phyloP scores from a whole-genome alignment of 2,329 filamentous ascomycete genomes.

The Colletotrichum cordylinicola region DNA sequence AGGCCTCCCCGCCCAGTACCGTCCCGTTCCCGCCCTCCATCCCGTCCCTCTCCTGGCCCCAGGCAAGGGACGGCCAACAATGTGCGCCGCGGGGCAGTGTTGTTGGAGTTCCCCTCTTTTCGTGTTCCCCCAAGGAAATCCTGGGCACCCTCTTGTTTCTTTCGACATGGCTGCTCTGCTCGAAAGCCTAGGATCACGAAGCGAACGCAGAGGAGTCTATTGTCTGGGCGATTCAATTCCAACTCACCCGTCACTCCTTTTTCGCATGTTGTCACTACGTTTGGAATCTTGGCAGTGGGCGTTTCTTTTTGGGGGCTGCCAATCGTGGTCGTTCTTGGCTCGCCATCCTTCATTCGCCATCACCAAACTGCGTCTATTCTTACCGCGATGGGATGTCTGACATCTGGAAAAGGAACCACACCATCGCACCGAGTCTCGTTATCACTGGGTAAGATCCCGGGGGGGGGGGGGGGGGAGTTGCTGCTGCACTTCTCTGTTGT shows the following conservation, averaged over 20 bases:
- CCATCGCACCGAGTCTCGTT: not conserved
- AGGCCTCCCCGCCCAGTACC: not conserved
- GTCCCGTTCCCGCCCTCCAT: not conserved
- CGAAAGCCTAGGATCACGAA: not conserved
- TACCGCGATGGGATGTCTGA: not conserved
- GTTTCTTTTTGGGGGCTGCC: not conserved
- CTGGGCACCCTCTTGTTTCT: not conserved
- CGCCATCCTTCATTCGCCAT: not conserved
- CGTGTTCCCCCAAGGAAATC: not conserved
- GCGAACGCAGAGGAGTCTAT: not conserved
- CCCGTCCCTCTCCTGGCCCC: not conserved
- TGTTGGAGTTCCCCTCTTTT: not conserved
- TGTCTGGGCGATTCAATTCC: not conserved
- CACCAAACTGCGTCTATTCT: not conserved
- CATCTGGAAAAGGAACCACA: not conserved
- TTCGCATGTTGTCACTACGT: not conserved
- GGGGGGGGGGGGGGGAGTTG: not conserved
- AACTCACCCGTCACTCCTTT: not conserved
- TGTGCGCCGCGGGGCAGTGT: not conserved
- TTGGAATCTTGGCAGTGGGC: not conserved
- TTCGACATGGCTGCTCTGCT: not conserved
- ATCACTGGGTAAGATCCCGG: not conserved
- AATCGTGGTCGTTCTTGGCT: not conserved
- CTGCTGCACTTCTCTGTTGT: not conserved
- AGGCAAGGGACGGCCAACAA: not conserved